A percentile compares a stretch with the other conserved stretches of the same genome.
Evolutionary conservation across 2,329 filamentous ascomycete genomes (phyloP).

Genomic region (Colletotrichum sp.): DNA sequence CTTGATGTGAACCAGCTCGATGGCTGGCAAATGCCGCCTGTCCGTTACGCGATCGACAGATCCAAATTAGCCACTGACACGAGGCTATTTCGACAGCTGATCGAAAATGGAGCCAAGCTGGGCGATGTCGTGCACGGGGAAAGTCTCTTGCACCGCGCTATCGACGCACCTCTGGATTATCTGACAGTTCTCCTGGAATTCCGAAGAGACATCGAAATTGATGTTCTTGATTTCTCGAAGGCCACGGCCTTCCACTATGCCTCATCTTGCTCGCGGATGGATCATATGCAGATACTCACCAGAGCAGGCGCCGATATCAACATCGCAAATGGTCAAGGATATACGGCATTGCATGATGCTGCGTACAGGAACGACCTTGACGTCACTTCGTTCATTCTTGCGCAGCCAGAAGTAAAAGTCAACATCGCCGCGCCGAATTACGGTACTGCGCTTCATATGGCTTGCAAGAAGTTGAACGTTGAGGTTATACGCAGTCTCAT

Average conservation of each 20-base stretch:
- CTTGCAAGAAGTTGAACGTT: background rate
- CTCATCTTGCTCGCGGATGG: background rate
- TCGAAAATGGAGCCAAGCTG: background rate
- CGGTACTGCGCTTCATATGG: background rate
- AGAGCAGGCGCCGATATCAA: background rate
- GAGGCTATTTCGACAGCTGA: background rate
- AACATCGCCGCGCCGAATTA: background rate
- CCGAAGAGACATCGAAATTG: background rate
- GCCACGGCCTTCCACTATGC: background rate
- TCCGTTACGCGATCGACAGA: background rate
- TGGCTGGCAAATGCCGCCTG: background rate
- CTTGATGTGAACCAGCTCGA: background rate
- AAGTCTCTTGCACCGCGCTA: background rate
- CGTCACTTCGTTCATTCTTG: background rate
- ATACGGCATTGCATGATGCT: background rate
- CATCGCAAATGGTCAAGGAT: background rate
- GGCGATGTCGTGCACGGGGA: background rate
- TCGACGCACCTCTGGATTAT: background rate
- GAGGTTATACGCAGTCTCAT: background rate
- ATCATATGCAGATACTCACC: background rate
- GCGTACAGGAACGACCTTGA: background rate
- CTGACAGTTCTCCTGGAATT: background rate
- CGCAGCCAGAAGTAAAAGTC: background rate
- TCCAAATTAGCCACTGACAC: background rate
- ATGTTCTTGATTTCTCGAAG: background rate